Evolutionary conservation across 805 yeast species (phyloP).

Genomic region (Candida nonsorbophila): DNA sequence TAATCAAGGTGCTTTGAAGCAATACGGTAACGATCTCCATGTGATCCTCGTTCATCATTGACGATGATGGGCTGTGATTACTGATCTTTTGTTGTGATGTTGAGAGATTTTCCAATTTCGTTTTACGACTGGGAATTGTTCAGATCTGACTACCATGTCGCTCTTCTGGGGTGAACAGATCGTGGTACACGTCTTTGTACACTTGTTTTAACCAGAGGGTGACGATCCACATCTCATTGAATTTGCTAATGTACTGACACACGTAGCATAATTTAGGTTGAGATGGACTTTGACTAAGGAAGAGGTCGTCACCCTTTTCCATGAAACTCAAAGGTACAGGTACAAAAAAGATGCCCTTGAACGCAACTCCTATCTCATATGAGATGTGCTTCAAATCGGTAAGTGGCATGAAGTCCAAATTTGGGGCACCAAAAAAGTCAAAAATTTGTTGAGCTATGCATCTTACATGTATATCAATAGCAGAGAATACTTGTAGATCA

Average conservation of each 20-base stretch:
- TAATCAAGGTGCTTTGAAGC: too few species aligned
- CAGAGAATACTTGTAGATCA: too few species aligned
- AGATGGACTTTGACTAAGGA: not conserved
- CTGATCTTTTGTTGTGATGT: too few species aligned
- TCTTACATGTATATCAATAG: constrained; percentile 1
- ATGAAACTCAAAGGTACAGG: constrained; percentile 8
- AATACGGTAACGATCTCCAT: too few species aligned
- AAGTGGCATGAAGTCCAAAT: constrained; percentile 13
- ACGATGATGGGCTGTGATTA: too few species aligned
- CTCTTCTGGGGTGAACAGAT: constrained; percentile 5
- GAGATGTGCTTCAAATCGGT: constrained; percentile 19
- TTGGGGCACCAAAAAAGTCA: constrained; percentile 8
- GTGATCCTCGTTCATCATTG: too few species aligned
- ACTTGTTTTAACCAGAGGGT: constrained; percentile 11
- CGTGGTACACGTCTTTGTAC: constrained; percentile 2
- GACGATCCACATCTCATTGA: constrained; percentile 24
- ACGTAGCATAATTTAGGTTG: constrained; percentile 3
- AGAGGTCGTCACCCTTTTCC: constrained; percentile 1
- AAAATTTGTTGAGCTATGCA: not conserved
- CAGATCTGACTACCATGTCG: too few species aligned
- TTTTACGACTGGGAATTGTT: too few species aligned
- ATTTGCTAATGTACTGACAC: constrained; percentile 15
- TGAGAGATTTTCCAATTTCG: too few species aligned
- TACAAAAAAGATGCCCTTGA: constrained; percentile 18
- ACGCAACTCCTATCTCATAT: constrained; percentile 18